Conservation (phyloP, 805 yeast species). For the Blastobotrys chiropterorum region DNA sequence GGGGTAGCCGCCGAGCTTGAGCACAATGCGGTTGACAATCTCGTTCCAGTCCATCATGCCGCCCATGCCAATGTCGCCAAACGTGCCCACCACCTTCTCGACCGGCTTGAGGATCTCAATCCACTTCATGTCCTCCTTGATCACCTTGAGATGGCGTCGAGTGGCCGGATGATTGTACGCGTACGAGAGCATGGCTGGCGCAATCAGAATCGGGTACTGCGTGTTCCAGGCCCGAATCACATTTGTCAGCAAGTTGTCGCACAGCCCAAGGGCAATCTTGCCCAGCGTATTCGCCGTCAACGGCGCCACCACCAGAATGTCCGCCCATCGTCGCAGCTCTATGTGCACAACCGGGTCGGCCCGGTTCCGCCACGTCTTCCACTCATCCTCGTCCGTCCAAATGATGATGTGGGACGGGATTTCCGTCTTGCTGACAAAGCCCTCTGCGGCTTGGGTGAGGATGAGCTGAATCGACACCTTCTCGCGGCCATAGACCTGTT, state of each 20-base stretch:
- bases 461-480: constrained; percentile 79
- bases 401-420: constrained; percentile 65
- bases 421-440: constrained; percentile 56
- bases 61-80: constrained; percentile 99
- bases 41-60: constrained; percentile 99
- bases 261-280: constrained; percentile 82
- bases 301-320: constrained; percentile 88
- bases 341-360: constrained; percentile 92
- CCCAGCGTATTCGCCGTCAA: constrained; percentile 88
- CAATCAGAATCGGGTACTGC: constrained; percentile 76
- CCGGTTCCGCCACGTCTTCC: constrained; percentile 79
- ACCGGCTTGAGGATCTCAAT: constrained; percentile 89
- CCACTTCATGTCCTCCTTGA: constrained; percentile 91
- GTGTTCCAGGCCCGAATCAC: constrained; percentile 96
- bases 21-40: constrained; percentile 76
- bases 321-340: constrained; percentile 96
- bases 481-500: constrained; percentile 68
- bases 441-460: constrained; percentile 79
- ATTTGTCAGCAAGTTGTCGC: constrained; percentile 86
- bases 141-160: constrained; percentile 67
- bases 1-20: constrained; percentile 60
- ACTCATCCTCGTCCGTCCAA: constrained; percentile 93
- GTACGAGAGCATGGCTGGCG: constrained; percentile 94
- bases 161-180: constrained; percentile 88
- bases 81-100: constrained; percentile 85